Percentiles rank a stretch among this genome's conserved stretches.
These are phyloP conservation scores for Saccharomycopsis sp. DNA, from an alignment of 805 yeast species.

Conservation along the genomic window DNA sequence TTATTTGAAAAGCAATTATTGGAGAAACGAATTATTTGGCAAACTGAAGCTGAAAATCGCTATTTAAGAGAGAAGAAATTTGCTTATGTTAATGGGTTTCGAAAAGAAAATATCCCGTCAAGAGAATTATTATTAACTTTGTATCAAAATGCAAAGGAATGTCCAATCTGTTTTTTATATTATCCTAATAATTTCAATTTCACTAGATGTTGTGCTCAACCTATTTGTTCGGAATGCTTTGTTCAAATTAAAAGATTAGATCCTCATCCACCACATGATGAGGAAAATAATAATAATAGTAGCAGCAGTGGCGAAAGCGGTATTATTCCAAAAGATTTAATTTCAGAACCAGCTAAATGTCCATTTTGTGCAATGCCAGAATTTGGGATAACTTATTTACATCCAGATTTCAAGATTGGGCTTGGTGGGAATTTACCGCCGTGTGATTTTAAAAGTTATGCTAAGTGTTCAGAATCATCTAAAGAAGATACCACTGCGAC, in stretches of 20 bases:
- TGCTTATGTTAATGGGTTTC: slow-evolving; percentile 26
- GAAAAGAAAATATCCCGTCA: slow-evolving; percentile 33
- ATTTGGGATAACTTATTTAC: slow-evolving; percentile 78
- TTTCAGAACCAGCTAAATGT: slow-evolving; percentile 84
- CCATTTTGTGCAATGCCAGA: slow-evolving; percentile 88
- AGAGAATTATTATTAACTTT: slow-evolving; percentile 44
- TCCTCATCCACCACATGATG: slow-evolving; percentile 90
- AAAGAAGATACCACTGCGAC: slow-evolving; percentile 13
- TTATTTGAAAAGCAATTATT: slow-evolving; percentile 34
- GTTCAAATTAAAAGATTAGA: slow-evolving; percentile 88
- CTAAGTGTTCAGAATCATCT: slow-evolving; percentile 1
- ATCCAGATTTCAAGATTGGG: slow-evolving; percentile 55
- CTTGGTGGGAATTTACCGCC: slow-evolving; percentile 52
- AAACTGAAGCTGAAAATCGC: slow-evolving; percentile 30
- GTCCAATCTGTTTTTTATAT: slow-evolving; percentile 90
- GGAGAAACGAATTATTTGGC: slow-evolving; percentile 33
- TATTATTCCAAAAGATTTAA: slow-evolving; percentile 53
- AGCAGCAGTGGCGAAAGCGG: slow-evolving; percentile 23
- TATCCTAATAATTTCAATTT: slow-evolving; percentile 73
- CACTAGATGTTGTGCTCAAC: slow-evolving; percentile 86
- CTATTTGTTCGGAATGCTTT: slow-evolving; percentile 94
- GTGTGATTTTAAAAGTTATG: slow-evolving; percentile 28
- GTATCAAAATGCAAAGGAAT: slow-evolving; percentile 67
- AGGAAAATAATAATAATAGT: slow-evolving; percentile 28
- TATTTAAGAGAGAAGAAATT: slow-evolving; percentile 28